phyloP scores from a whole-genome alignment of 2,329 filamentous ascomycete species.

The Fusarium setosum region DNA sequence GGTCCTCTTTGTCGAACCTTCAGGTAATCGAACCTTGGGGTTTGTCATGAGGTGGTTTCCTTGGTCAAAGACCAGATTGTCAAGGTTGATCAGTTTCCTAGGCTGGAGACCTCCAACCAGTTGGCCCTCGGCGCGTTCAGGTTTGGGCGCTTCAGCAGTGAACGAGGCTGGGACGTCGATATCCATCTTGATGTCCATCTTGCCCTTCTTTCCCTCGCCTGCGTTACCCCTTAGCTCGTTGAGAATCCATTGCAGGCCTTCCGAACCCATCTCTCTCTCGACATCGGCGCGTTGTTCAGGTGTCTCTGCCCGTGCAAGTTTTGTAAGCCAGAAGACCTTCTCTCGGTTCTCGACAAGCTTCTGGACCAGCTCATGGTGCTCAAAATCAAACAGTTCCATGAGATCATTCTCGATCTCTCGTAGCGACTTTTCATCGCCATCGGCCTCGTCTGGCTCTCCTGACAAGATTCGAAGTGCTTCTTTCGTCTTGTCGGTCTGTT shows the following conservation, averaged over 20 bases:
- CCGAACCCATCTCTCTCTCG: constrained; percentile 91
- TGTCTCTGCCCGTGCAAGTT: constrained; percentile 84
- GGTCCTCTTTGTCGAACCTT: constrained; percentile 92
- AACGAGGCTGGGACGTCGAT: constrained; percentile 78
- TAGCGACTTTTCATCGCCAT: constrained; percentile 84
- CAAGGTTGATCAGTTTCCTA: constrained; percentile 88
- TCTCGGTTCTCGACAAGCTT: constrained; percentile 92
- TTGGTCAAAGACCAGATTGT: constrained; percentile 96
- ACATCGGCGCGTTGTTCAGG: constrained; percentile 80
- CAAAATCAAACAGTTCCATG: constrained; percentile 98
- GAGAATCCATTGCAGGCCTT: constrained; percentile 86
- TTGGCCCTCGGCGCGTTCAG: constrained; percentile 72
- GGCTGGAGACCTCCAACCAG: constrained; percentile 88
- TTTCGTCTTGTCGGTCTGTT: constrained; percentile 91
- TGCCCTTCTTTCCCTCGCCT: constrained; percentile 69
- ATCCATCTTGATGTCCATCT: constrained; percentile 95
- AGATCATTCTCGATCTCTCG: constrained; percentile 98
- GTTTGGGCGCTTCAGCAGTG: constrained; percentile 59
- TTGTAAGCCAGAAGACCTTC: constrained; percentile 95
- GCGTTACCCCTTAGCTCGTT: constrained; percentile 86
- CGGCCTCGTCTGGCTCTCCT: constrained; percentile 74
- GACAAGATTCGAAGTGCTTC: constrained; percentile 86
- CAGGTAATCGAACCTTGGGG: constrained; percentile 90
- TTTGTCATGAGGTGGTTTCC: constrained; percentile 99
- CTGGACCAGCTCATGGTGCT: constrained; percentile 91